Evolutionary conservation across 768 basidiomycete species (phyloP).

Genomic region (Suillus paluster): DNA sequence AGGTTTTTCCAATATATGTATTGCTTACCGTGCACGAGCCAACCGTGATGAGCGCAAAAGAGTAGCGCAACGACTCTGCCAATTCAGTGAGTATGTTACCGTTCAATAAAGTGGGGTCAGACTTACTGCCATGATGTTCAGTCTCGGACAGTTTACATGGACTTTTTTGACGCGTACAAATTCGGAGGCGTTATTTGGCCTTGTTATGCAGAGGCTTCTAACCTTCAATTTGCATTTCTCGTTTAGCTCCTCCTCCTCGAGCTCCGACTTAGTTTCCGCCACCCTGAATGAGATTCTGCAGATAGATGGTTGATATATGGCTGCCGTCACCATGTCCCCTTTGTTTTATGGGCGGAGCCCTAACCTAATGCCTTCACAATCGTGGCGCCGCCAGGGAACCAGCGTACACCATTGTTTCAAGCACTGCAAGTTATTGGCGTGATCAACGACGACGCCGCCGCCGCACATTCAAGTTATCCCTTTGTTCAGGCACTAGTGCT

Average conservation of each 20-base stretch:
- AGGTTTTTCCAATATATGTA: slow-evolving; percentile 6
- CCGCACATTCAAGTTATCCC: not conserved
- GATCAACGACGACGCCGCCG: not conserved
- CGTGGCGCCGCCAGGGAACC: not conserved
- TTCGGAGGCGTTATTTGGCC: slow-evolving; percentile 27
- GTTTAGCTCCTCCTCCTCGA: not conserved
- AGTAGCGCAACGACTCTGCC: slow-evolving; percentile 25
- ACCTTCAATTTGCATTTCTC: not conserved
- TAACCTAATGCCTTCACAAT: not conserved
- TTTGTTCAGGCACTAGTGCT: not conserved
- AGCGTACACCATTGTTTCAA: not conserved
- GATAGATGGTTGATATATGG: no score
- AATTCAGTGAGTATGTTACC: not conserved
- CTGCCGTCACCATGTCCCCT: not conserved
- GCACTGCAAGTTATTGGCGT: not conserved
- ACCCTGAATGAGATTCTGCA: not conserved
- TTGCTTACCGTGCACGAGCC: slow-evolving; percentile 15
- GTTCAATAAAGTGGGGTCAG: not conserved
- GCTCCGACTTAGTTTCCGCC: not conserved
- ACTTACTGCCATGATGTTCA: slow-evolving; percentile 32
- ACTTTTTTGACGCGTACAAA: slow-evolving; percentile 18
- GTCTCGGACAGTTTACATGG: slow-evolving; percentile 17
- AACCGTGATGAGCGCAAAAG: slow-evolving; percentile 24
- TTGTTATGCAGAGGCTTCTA: not conserved
- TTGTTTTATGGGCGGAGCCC: not conserved